phyloP scores from a whole-genome alignment of 176 grass and related monocot species.

The Hordeum vulgare region DNA sequence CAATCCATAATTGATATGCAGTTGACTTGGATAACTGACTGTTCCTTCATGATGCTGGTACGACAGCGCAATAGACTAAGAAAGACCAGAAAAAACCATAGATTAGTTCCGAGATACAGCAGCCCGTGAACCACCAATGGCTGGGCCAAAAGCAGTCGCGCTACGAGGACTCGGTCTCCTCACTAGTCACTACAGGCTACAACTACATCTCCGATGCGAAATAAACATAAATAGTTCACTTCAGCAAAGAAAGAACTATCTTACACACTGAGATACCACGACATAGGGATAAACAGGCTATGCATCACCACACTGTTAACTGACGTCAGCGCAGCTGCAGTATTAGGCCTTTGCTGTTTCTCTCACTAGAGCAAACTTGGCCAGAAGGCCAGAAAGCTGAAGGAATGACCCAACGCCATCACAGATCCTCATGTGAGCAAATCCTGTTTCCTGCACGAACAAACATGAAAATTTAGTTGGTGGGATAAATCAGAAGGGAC shows the following conservation, averaged over 20 bases:
- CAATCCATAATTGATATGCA: neutral
- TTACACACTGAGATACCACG: slow-evolving; percentile 5
- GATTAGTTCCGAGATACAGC: neutral
- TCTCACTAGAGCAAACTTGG: slow-evolving; percentile 69
- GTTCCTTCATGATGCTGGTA: neutral
- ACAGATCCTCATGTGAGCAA: slow-evolving; percentile 97
- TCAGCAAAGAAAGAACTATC: neutral
- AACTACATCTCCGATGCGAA: neutral
- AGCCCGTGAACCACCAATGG: neutral
- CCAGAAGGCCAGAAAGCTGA: slow-evolving; percentile 87
- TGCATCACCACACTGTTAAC: neutral
- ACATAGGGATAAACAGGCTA: neutral
- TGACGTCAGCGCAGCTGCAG: neutral
- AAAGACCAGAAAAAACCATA: neutral
- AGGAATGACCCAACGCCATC: slow-evolving; percentile 93
- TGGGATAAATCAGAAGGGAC: neutral
- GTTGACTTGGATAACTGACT: neutral
- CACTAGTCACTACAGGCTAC: neutral
- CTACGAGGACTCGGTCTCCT: neutral
- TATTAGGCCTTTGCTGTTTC: slow-evolving; percentile 53
- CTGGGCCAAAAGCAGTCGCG: neutral
- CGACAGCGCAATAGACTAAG: neutral
- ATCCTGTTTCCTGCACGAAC: slow-evolving; percentile 66
- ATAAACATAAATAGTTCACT: slow-evolving; percentile 8
- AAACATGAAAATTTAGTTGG: slow-evolving; percentile 1